Percentiles rank a stretch among this genome's conserved stretches.
phyloP scores from a whole-genome alignment of 768 basidiomycete species.

The Rhizopogon rudus region DNA sequence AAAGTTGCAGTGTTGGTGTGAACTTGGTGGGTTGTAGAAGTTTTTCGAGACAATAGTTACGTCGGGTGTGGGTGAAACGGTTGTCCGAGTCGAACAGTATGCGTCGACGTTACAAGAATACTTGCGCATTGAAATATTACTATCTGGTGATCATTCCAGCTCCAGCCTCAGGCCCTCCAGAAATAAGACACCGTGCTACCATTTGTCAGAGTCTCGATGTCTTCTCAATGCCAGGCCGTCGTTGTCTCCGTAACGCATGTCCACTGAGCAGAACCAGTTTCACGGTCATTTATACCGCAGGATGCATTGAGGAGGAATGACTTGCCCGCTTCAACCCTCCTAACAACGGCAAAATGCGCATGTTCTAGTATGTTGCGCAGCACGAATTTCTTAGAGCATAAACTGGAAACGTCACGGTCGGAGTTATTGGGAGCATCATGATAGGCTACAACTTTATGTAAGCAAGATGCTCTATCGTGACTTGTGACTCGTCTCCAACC shows the following conservation, averaged over 20 bases:
- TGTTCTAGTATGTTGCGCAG: neutral
- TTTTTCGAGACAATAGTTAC: constrained; percentile 7
- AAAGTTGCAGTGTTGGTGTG: too few species aligned
- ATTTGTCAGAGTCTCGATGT: constrained; percentile 17
- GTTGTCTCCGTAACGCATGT: constrained; percentile 23
- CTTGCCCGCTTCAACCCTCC: constrained; percentile 22
- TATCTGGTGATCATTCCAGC: constrained; percentile 21
- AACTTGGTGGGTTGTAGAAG: too few species aligned
- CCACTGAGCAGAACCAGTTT: constrained; percentile 12
- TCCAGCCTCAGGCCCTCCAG: constrained; percentile 10
- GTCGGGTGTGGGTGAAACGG: constrained; percentile 10
- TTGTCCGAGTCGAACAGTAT: constrained; percentile 8
- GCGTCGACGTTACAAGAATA: constrained; percentile 11
- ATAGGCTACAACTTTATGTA: too few species aligned
- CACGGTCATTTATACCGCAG: constrained; percentile 16
- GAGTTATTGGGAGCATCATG: too few species aligned
- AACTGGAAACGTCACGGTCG: too few species aligned
- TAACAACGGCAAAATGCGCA: constrained; percentile 23
- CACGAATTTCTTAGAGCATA: constrained; percentile 4
- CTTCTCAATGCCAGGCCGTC: constrained; percentile 5
- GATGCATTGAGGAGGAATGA: constrained; percentile 26
- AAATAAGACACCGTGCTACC: constrained; percentile 19
- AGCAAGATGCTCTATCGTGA: too few species aligned
- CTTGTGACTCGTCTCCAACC: too few species aligned
- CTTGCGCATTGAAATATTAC: constrained; percentile 25